These are phyloP conservation scores for Botrytis sinoallii DNA, from an alignment of 2,329 filamentous ascomycete genomes.

Conservation along the genomic window DNA sequence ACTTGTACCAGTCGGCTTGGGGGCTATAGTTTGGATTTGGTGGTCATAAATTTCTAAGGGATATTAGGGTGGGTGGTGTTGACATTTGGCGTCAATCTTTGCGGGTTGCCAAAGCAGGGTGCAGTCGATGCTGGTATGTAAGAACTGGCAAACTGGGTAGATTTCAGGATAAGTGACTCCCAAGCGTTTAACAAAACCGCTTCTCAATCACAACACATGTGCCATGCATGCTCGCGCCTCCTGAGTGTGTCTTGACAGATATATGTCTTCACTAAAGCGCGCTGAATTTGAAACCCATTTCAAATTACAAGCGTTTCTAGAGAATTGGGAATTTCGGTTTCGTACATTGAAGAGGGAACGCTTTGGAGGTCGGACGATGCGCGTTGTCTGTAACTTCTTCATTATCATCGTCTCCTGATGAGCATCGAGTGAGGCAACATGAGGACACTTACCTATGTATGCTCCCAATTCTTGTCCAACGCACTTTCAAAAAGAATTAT, in stretches of 20 bases:
- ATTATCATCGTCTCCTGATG: neutral
- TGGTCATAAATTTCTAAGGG: neutral
- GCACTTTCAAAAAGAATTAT: neutral
- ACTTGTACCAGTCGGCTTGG: neutral
- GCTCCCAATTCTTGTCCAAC: neutral
- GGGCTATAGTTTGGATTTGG: conserved; percentile 1
- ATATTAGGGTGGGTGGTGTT: neutral
- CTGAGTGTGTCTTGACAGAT: neutral
- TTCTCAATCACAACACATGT: neutral
- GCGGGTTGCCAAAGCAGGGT: too few relatives aligned
- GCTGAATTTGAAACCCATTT: neutral
- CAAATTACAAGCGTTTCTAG: neutral
- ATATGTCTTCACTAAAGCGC: neutral
- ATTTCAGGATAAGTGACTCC: neutral
- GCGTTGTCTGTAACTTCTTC: neutral
- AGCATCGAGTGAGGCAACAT: neutral
- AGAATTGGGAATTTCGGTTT: neutral
- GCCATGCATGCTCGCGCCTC: neutral
- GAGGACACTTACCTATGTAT: neutral
- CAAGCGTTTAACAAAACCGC: neutral
- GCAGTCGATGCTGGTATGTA: neutral
- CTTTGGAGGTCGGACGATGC: too few relatives aligned
- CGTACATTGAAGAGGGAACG: neutral
- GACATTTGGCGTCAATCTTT: neutral
- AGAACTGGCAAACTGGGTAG: too few relatives aligned